Conservation (phyloP, 768 basidiomycete genomes). For the Tulasnella sp. region DNA sequence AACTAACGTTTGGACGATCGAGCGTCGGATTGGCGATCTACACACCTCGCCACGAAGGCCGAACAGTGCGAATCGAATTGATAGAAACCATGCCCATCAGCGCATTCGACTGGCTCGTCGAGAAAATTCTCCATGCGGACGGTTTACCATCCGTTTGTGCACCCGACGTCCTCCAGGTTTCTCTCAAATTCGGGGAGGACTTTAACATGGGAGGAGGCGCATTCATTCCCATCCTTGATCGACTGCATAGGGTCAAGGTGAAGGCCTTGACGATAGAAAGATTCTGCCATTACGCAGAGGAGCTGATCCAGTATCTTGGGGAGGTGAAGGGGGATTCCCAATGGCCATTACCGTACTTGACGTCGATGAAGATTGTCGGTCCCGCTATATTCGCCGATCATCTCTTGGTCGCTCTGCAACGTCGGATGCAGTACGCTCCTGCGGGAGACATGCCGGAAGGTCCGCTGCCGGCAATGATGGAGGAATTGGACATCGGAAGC, state of each 20-base stretch:
- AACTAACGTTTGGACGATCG: background rate
- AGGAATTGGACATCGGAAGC: background rate
- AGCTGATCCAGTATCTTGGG: background rate
- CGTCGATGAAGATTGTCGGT: background rate
- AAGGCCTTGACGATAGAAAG: background rate
- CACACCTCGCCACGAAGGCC: background rate
- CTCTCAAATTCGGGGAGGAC: background rate
- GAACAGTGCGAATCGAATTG: background rate
- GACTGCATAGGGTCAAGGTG: background rate
- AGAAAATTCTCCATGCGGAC: background rate
- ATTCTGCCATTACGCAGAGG: background rate
- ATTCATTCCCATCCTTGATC: background rate
- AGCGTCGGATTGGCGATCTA: background rate
- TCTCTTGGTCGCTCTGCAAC: background rate
- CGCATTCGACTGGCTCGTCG: background rate
- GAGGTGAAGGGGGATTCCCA: background rate
- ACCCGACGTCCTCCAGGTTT: background rate
- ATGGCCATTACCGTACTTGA: background rate
- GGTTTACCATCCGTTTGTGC: background rate
- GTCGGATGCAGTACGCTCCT: background rate
- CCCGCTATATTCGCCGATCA: background rate
- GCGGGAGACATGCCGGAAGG: background rate
- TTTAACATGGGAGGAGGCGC: background rate
- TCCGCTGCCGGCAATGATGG: background rate
- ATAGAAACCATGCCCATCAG: background rate